phyloP scores from a whole-genome alignment of 164 flowering plant genomes.

The Aristolochia fimbriata region DNA sequence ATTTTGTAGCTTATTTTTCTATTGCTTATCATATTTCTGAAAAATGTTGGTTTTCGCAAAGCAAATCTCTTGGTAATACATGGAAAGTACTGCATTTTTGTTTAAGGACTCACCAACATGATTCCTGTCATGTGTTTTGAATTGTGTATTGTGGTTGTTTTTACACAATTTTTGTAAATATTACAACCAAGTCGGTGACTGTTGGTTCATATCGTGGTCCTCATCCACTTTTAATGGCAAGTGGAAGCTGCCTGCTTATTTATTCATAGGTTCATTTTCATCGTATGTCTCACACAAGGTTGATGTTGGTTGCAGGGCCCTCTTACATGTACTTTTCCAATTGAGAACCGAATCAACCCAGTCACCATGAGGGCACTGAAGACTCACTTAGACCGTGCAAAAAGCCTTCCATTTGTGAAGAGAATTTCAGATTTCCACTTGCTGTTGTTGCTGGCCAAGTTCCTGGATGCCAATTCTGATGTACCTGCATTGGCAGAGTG shows the following conservation, averaged over 20 bases:
- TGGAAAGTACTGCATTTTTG: too few species aligned
- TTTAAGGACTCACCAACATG: too few species aligned
- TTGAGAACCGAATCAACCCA: conserved; percentile 56
- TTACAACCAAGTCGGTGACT: too few species aligned
- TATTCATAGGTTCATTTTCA: not conserved
- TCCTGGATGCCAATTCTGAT: conserved; percentile 53
- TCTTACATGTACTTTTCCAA: conserved; percentile 64
- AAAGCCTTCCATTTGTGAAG: conserved; percentile 66
- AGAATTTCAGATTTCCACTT: conserved; percentile 81
- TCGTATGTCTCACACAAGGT: not conserved
- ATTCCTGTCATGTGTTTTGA: too few species aligned
- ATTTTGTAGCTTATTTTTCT: too few species aligned
- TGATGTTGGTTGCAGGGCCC: conserved; percentile 54
- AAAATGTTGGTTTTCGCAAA: too few species aligned
- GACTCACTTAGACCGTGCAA: conserved; percentile 59
- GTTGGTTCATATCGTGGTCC: not conserved
- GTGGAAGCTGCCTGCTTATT: not conserved
- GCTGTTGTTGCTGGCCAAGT: conserved; percentile 58
- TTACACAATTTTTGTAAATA: too few species aligned
- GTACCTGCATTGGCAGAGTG: conserved; percentile 75
- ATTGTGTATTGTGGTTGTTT: too few species aligned
- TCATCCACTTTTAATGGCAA: not conserved
- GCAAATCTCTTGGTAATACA: too few species aligned
- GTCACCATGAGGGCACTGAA: conserved; percentile 57
- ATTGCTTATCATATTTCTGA: too few species aligned